Conservation (phyloP, 2,329 filamentous ascomycete genomes). For the Esteya vermicola region DNA sequence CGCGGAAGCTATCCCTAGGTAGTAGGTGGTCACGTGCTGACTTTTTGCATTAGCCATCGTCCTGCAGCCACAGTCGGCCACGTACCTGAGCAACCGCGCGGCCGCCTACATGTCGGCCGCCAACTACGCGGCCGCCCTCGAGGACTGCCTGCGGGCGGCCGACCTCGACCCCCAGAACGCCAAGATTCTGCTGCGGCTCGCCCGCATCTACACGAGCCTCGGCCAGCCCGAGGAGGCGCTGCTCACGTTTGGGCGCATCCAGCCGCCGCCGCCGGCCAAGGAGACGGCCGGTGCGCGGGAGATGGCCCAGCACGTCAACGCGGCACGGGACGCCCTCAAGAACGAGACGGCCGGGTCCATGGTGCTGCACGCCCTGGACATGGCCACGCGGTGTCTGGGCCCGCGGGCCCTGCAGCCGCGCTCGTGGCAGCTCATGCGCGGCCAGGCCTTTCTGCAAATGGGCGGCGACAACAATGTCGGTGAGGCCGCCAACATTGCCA, state of each 20-base stretch:
- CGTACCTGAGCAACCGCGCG: conserved; percentile 88
- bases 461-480: conserved; percentile 76
- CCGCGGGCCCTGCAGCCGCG: conserved; percentile 63
- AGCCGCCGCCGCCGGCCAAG: conserved; percentile 67
- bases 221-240: conserved; percentile 81
- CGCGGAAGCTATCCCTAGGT: too few species aligned
- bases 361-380: conserved; percentile 81
- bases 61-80: conserved; percentile 69
- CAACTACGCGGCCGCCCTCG: conserved; percentile 64
- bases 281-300: conserved; percentile 71
- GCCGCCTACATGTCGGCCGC: conserved; percentile 86
- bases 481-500: conserved; percentile 85
- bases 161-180: conserved; percentile 73
- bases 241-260: conserved; percentile 65
- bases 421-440: conserved; percentile 88
- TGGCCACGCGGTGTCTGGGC: conserved; percentile 72
- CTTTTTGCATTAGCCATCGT: conserved; percentile 63
- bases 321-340: conserved; percentile 63
- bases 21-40: conserved; percentile 6
- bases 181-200: conserved; percentile 79
- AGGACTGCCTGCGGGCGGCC: conserved; percentile 72
- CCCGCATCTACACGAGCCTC: conserved; percentile 76
- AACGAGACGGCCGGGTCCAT: conserved; percentile 74
- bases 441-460: conserved; percentile 87
- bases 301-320: conserved; percentile 70